Evolutionary conservation across 106 monocot genomes (phyloP), one percentile per base, ranked within the genome.

Genomic region (Vanilla planifolia): DNA sequence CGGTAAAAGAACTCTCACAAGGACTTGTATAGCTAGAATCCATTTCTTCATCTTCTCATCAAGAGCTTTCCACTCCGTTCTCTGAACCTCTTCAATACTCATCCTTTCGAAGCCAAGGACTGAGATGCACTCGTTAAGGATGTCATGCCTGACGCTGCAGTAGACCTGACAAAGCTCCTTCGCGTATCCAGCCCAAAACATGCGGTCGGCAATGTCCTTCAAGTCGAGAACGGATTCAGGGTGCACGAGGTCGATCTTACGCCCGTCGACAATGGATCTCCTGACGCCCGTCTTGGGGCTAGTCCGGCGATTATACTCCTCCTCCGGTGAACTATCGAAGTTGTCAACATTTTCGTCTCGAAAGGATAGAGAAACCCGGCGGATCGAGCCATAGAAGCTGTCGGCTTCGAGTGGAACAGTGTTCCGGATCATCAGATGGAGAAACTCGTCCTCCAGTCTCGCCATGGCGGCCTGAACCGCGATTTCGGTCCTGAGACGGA

Each of bases 371-470:
- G 78, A 75, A 40, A 69, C 13, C 21, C 72, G 67, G 29, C 74
- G 61, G 33, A 71, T 64, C 19, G 85, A 74, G 36, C 39, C 53
- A 60, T 48, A 52, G 48, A 80, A 63, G 41, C 56, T 42, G 20
- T 57, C 75, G 48, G 71, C 30, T 59, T 86, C 74, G 45, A 86
- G 60, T 2, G 77, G 77, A n/a, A 71, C 70, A 21, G 74, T 41
- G 77, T 72, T 66, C 22, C 63, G 73, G 28, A 75, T 53, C 77
- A 80, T 71, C 26, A 80, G 51, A 22, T 68, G 68, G 10, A 71
- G 85, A 42, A 86, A 71, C 68, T 86, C 85, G 20, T 86, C 85
- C 59, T 86, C 85, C 9, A 86, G 68, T 52, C 71, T 59, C 20
- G 55, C 33, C 85, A 86, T 86, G 51, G 85, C 73, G 34, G 65